A percentile compares a stretch with the other conserved stretches of the same genome.
phyloP scores from a whole-genome alignment of 2,329 filamentous ascomycete genomes.

The Colletotrichum ledebouriae region DNA sequence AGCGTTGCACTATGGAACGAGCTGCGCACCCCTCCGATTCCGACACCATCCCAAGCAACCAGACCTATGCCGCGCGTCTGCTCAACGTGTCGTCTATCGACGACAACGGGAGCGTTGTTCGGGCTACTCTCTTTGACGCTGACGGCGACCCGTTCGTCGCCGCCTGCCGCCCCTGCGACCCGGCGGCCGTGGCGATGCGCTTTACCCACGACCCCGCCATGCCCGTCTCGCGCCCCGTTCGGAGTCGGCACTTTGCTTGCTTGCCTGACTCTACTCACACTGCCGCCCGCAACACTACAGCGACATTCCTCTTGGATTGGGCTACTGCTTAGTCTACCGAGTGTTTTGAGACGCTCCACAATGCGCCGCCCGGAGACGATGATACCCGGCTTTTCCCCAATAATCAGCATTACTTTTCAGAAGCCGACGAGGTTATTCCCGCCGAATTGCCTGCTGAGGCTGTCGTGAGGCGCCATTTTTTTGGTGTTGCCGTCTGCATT shows the following conservation, averaged over 20 bases:
- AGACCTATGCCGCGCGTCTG: neutral
- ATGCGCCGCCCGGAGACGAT: neutral
- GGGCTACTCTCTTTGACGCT: neutral
- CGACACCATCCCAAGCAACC: neutral
- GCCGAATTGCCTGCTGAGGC: neutral
- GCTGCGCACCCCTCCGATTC: neutral
- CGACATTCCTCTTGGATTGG: neutral
- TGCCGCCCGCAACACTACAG: neutral
- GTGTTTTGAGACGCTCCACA: neutral
- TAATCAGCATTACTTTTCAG: constrained; percentile 8
- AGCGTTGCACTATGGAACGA: neutral
- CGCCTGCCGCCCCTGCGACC: neutral
- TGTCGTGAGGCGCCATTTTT: neutral
- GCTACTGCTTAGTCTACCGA: neutral
- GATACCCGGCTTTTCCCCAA: neutral
- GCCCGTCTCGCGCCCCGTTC: neutral
- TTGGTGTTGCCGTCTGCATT: neutral
- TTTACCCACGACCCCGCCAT: neutral
- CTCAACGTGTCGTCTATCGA: neutral
- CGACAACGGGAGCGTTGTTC: neutral
- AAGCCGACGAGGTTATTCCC: neutral
- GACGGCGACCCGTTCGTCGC: neutral
- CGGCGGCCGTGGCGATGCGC: neutral
- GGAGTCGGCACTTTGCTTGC: constrained; percentile 1
- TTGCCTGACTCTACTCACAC: neutral